Percentiles rank a stretch among this genome's conserved stretches.
These are phyloP conservation scores for Termitomyces sp. DNA, from an alignment of 768 basidiomycete species.

Conservation along the genomic window DNA sequence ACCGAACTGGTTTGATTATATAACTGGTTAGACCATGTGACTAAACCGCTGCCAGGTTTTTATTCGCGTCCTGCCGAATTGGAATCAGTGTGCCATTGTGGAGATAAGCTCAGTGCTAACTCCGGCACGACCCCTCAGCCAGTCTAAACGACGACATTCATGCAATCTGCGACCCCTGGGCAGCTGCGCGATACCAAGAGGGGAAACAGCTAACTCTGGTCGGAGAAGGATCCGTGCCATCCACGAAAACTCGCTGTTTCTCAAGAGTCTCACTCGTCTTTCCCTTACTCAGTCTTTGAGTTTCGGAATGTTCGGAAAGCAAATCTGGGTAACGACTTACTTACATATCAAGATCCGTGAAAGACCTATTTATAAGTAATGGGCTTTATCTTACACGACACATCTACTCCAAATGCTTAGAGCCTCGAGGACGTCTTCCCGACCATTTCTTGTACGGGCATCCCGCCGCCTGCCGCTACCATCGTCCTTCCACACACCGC, in stretches of 20 bases:
- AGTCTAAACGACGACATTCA: not conserved
- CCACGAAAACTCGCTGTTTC: not conserved
- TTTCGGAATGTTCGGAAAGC: conserved; percentile 6
- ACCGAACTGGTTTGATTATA: not conserved
- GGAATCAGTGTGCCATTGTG: not conserved
- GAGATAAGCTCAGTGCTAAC: too few relatives aligned
- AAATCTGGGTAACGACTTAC: not conserved
- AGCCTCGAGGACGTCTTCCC: not conserved
- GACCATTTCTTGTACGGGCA: not conserved
- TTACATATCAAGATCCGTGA: conserved; percentile 8
- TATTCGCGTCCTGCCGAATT: too few relatives aligned
- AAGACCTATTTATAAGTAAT: not conserved
- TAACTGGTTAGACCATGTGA: not conserved
- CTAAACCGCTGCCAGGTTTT: too few relatives aligned
- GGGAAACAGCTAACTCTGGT: not conserved
- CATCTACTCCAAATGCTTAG: conserved; percentile 6
- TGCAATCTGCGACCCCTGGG: not conserved
- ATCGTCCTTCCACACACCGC: not conserved
- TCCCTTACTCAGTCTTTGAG: not conserved
- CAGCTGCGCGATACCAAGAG: not conserved
- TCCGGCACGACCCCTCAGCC: not conserved
- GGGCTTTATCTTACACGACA: not conserved
- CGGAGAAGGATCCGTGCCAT: not conserved
- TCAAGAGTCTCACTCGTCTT: not conserved
- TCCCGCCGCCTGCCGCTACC: conserved; percentile 1